These are phyloP conservation scores for Syncephalastrum contaminatum DNA, from an alignment of 371 early-diverging fungal species.

Conservation along the genomic window DNA sequence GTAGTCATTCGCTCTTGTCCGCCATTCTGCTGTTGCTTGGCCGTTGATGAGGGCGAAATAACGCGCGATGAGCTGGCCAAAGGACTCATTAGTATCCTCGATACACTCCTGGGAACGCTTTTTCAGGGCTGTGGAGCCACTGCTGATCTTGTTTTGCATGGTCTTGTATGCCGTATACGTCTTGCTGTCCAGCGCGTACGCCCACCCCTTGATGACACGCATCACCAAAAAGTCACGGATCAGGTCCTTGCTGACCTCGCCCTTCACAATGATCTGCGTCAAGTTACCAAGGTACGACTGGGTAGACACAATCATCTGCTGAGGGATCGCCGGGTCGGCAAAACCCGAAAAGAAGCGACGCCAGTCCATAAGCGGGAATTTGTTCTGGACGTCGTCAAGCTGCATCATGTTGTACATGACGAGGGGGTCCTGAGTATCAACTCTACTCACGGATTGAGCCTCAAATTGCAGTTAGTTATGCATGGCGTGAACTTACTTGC, in stretches of 20 bases:
- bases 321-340: not conserved
- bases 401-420: conserved; percentile 51
- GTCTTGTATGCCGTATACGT: conserved; percentile 16
- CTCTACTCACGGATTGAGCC: conserved; percentile 29
- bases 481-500: conserved; percentile 5
- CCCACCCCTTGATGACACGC: conserved; percentile 3
- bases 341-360: not conserved
- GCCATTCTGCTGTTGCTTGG: conserved; percentile 30
- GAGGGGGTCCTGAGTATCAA: conserved; percentile 42
- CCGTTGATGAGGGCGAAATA: conserved; percentile 44
- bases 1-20: conserved; percentile 30
- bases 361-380: conserved; percentile 32
- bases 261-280: not conserved
- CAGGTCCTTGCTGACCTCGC: conserved; percentile 3
- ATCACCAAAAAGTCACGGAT: conserved; percentile 14
- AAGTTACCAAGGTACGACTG: conserved; percentile 17
- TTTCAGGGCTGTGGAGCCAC: conserved; percentile 33
- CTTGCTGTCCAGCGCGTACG: conserved; percentile 10
- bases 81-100: conserved; percentile 23
- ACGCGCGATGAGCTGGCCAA: conserved; percentile 57
- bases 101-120: conserved; percentile 52
- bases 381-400: conserved; percentile 31
- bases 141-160: conserved; percentile 21
- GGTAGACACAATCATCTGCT: conserved; percentile 7
- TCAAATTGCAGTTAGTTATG: not conserved